These are phyloP conservation scores for Suillus decipiens DNA, from an alignment of 768 basidiomycete species.

Conservation along the genomic window DNA sequence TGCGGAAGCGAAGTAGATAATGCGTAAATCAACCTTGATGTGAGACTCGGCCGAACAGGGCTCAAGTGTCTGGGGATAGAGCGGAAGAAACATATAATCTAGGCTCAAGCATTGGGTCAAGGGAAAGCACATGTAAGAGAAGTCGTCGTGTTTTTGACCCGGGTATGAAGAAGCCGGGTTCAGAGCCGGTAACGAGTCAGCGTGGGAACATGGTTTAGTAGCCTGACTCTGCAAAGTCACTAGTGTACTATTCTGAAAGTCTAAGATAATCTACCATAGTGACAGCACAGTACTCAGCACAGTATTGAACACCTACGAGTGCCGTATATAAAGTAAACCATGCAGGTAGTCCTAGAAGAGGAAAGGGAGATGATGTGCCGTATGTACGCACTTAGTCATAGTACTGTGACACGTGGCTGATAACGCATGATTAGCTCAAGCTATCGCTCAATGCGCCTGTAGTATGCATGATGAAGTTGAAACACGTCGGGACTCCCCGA, in stretches of 20 bases:
- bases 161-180: conserved; percentile 4
- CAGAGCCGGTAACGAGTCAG: conserved; percentile 12
- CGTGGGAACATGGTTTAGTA: background rate
- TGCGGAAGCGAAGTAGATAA: conserved; percentile 1
- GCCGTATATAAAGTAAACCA: background rate
- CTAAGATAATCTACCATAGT: background rate
- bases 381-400: background rate
- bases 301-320: background rate
- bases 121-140: conserved; percentile 3
- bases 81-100: background rate
- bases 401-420: background rate
- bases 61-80: background rate
- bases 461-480: background rate
- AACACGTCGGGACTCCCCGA: background rate
- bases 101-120: background rate
- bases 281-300: background rate
- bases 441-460: background rate
- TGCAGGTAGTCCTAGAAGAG: background rate
- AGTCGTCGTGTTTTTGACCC: background rate
- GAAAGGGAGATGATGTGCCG: background rate
- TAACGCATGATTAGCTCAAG: background rate
- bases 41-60: background rate
- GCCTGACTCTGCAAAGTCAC: background rate
- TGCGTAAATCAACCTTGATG: background rate
- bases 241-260: background rate